These are phyloP conservation scores for Vishniacozyma victoriae DNA, from an alignment of 768 basidiomycete species.

Conservation along the genomic window DNA sequence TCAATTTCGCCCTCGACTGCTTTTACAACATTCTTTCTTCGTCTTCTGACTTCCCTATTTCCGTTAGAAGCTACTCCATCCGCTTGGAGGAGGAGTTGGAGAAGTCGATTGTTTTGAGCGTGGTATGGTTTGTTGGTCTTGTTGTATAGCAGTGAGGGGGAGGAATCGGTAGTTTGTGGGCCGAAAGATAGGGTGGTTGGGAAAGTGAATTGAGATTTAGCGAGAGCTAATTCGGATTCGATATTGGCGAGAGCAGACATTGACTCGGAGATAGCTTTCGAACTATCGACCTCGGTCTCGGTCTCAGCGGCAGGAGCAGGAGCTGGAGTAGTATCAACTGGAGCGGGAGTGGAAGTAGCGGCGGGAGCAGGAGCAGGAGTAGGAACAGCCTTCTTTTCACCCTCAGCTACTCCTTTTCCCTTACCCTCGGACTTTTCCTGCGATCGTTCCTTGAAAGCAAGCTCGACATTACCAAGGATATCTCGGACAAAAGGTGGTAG, in stretches of 20 bases:
- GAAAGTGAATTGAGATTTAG: constrained; percentile 26
- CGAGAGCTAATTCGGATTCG: constrained; percentile 19
- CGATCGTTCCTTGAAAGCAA: constrained; percentile 22
- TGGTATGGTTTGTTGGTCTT: constrained; percentile 59
- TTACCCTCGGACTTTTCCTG: constrained; percentile 12
- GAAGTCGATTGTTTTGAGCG: constrained; percentile 59
- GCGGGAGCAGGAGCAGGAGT: constrained; percentile 9
- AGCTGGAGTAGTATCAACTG: constrained; percentile 5
- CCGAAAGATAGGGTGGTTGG: constrained; percentile 28
- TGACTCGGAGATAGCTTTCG: constrained; percentile 7
- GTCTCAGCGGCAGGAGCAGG: constrained; percentile 3
- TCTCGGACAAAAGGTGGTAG: constrained; percentile 37
- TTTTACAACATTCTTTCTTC: constrained; percentile 55
- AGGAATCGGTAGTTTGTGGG: constrained; percentile 1
- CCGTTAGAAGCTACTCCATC: constrained; percentile 67
- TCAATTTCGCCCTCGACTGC: constrained; percentile 60
- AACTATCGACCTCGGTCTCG: constrained; percentile 2
- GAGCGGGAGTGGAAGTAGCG: constrained; percentile 3
- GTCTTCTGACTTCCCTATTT: constrained; percentile 53
- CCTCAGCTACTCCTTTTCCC: constrained; percentile 34
- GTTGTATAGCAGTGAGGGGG: constrained; percentile 56
- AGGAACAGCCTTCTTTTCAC: constrained; percentile 18
- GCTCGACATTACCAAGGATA: constrained; percentile 34
- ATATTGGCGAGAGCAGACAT: constrained; percentile 22
- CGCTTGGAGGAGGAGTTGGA: constrained; percentile 60